Evolutionary conservation across 2,329 filamentous ascomycete species (phyloP), one percentile per base, ranked within the genome.

Genomic region (Fusarium begoniae): DNA sequence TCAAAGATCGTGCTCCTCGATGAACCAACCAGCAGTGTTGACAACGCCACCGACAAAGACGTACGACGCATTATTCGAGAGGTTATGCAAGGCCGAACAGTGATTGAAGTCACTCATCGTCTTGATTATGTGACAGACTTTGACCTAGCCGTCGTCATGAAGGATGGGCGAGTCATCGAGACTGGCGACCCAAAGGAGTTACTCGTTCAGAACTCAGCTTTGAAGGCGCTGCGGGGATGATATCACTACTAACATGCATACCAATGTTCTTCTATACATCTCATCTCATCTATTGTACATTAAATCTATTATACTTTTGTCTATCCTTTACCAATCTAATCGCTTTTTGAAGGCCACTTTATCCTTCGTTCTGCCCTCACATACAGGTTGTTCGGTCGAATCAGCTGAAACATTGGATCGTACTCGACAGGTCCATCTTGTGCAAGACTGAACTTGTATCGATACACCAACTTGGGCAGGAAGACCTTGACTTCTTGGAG

Each of bases 401-500:
- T 89, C 4, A 90, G 79, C 81, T 89, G 87, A 78, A 90, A 90
- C 82, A 86, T 85, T 3, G 89, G 89, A 70, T 90, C 89, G 53
- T 90, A 90, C 62, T 90, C 88, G 11, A 90, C 81, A 0, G 85
- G 81, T 3, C 83, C 86, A 9, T 88, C 83, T 8, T 84, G 83
- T n/a, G 85, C 88, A n/a, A 84, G 78, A 15, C 69, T 79, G 66
- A 90, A 91, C 62, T 87, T 82, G 77, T 92, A 91, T 13, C 90
- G 83, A 65, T 86, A 91, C 5, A 91, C 79, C 43, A 92, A 80
- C 81, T 91, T 88, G 3, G 85, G 83, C 70, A 92, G 44, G 74
- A 90, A 86, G 8, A 90, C 83, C 82, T 91, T 91, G 66, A 90
- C 83, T 79, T 92, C 89, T 66, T 87, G 85, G 12, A 91, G 81